Base-by-base conservation (phyloP, 1,139 yeast species). In the Yamadazyma dendronema region DNA sequence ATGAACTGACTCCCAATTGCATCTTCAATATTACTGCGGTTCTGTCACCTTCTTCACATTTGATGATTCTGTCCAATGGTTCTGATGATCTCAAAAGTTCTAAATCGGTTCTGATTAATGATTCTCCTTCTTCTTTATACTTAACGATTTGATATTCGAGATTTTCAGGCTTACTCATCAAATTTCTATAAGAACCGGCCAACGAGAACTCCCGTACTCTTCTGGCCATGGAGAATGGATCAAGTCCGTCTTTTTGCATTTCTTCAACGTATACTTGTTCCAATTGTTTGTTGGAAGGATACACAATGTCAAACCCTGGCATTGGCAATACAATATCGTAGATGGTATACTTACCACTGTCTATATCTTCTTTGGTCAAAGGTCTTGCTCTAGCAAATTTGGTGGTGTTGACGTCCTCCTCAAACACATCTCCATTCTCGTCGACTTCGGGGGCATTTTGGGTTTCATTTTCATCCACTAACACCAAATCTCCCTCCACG, bases 241-340 rank as follows among this genome's bases (percentile, higher is more conserved):
- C 89, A 49, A 94, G 72, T 0, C 81, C 85, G 54, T 92, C 97
- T 42, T 74, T 65, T 3, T 74, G 76, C 98, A 94, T 92, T 14
- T 78, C 70, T 3, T 77, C 79, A 34, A 77, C 74, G 57, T 92
- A 94, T 1, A 79, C 77, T 30, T 80, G 70, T 47, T 67, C 70
- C 38, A 90, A 65, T 30, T 67, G 56, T 38, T 75, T 77, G 52
- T 87, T 84, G 13, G 71, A 64, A 3, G 99, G 98, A 53, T 94
- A 94, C 15, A 74, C 57, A 19, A 92, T 77, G 54, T 88, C 97
- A 57, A 79, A 88, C 0, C 99, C 99, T 2, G 99, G 98, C 2
- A 95, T 77, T 11, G 99, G 97, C 39, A 94, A 68, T 2, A 94
- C 95, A 28, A 92, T 73, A 59, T 94, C 97, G 52, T 75, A 83